These are phyloP conservation scores for Dentiscutata heterogama DNA, from an alignment of 371 early-diverging fungal genomes.

Conservation along the genomic window DNA sequence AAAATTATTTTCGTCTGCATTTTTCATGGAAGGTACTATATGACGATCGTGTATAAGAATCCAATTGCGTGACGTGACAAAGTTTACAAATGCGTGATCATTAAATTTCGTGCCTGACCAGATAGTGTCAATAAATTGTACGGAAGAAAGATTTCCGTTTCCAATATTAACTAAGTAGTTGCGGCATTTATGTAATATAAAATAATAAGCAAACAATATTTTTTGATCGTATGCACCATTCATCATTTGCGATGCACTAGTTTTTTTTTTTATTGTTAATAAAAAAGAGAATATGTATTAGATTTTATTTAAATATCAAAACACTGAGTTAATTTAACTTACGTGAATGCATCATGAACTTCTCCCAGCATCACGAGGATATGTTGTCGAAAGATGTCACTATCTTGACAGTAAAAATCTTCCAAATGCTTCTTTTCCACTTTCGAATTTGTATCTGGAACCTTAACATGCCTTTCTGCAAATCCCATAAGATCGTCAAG, in stretches of 20 bases:
- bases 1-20: slow-evolving; percentile 58
- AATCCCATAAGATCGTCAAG: slow-evolving; percentile 28
- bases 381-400: slow-evolving; percentile 40
- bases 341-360: slow-evolving; percentile 48
- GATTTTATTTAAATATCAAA: neutral
- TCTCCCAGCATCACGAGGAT: slow-evolving; percentile 43
- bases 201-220: slow-evolving; percentile 35
- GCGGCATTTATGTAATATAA: slow-evolving; percentile 37
- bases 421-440: neutral
- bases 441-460: neutral
- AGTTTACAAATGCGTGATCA: slow-evolving; percentile 48
- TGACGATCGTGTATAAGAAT: slow-evolving; percentile 52
- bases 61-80: slow-evolving; percentile 56
- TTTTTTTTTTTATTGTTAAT: neutral
- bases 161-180: slow-evolving; percentile 7
- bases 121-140: slow-evolving; percentile 12
- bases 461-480: slow-evolving; percentile 36
- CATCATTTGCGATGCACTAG: neutral
- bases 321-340: slow-evolving; percentile 2
- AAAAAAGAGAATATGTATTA: neutral
- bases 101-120: slow-evolving; percentile 31
- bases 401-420: slow-evolving; percentile 40
- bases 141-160: neutral
- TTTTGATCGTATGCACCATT: slow-evolving; percentile 40
- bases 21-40: slow-evolving; percentile 56